Evolutionary conservation across 179 eudicot species (phyloP).

Genomic region (Beta lomatogona): DNA sequence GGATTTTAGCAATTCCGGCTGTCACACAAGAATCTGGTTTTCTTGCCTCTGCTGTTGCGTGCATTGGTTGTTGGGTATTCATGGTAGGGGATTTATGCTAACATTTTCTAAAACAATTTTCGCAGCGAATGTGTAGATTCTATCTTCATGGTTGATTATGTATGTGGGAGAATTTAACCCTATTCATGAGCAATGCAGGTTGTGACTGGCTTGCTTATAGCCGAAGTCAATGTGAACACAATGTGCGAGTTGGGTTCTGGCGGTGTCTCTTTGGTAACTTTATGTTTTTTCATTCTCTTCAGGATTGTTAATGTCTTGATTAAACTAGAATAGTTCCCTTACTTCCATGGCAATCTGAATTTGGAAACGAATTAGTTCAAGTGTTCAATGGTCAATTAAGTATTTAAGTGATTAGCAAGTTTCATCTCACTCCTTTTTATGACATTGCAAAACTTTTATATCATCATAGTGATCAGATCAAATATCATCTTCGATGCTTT

Average conservation of each 20-base stretch:
- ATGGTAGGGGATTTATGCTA: conserved; percentile 55
- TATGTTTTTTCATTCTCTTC: background rate
- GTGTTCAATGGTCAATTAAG: too few relatives aligned
- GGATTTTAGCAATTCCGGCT: conserved; percentile 93
- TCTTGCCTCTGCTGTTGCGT: conserved; percentile 75
- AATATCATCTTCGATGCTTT: background rate
- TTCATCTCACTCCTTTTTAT: background rate
- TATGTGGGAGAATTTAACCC: background rate
- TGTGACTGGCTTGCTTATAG: conserved; percentile 81
- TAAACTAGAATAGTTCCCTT: background rate
- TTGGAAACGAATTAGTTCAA: background rate
- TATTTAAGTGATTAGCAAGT: conserved; percentile 1
- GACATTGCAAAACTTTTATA: background rate
- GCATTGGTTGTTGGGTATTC: conserved; percentile 79
- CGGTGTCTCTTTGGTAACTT: conserved; percentile 87
- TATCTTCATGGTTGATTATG: background rate
- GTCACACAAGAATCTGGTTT: conserved; percentile 96
- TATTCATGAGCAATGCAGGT: conserved; percentile 50
- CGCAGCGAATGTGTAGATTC: background rate
- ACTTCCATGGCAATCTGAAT: background rate
- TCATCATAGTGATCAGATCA: background rate
- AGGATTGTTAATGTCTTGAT: conserved; percentile 1
- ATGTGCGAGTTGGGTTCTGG: conserved; percentile 96
- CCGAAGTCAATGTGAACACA: conserved; percentile 93
- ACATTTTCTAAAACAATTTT: background rate